Percentiles rank a stretch among this genome's conserved stretches.
These are phyloP conservation scores for Zoysia pacifica DNA, from an alignment of 176 grass and related monocot species.

Conservation along the genomic window DNA sequence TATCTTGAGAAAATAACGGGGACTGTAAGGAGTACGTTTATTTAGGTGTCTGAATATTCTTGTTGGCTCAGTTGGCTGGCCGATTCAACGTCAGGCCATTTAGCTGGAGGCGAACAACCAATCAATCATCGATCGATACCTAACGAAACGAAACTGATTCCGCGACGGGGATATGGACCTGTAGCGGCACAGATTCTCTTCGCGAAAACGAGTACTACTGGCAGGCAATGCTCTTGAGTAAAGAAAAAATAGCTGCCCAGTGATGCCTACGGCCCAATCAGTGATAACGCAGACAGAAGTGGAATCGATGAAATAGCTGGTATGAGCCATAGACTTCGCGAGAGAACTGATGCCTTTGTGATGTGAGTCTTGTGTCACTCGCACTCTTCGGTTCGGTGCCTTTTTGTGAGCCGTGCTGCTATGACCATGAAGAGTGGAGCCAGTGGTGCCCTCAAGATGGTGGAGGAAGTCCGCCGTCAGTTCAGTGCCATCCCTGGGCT, in stretches of 20 bases:
- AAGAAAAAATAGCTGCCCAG: background rate
- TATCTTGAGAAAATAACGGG: background rate
- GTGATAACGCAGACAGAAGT: constrained; percentile 66
- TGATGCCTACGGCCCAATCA: constrained; percentile 62
- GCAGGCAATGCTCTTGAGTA: background rate
- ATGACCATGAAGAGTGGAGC: constrained; percentile 95
- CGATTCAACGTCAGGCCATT: background rate
- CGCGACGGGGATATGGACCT: background rate
- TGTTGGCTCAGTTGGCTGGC: background rate
- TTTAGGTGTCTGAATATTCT: background rate
- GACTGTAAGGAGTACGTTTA: background rate
- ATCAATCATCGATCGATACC: constrained; percentile 2
- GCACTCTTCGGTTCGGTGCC: constrained; percentile 80
- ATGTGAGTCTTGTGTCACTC: constrained; percentile 68
- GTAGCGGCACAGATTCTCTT: background rate
- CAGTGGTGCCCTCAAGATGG: constrained; percentile 82
- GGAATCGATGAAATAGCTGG: constrained; percentile 73
- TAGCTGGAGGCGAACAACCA: background rate
- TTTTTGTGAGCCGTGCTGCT: constrained; percentile 78
- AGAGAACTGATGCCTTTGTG: constrained; percentile 50
- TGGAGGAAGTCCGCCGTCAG: constrained; percentile 84
- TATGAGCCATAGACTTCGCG: constrained; percentile 60
- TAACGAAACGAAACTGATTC: constrained; percentile 17
- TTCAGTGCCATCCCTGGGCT: constrained; percentile 84
- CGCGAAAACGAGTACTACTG: background rate